Conservation (phyloP, 208 protist species). For the Leishmania gerbilli region DNA sequence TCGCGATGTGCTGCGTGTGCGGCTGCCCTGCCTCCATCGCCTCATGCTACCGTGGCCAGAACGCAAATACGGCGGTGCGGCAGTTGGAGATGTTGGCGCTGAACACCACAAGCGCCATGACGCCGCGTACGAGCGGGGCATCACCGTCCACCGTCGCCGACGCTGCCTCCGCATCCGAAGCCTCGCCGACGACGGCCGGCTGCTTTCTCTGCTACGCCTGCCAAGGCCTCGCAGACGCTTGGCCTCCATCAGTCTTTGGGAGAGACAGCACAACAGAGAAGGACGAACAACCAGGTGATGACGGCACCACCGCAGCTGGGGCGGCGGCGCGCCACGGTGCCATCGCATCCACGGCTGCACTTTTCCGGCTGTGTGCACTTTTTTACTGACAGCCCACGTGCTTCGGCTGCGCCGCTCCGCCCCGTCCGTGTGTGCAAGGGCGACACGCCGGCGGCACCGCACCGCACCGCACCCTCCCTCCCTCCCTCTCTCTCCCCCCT, state of each 20-base stretch:
- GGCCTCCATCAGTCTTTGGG: constrained; percentile 15
- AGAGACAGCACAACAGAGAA: not conserved
- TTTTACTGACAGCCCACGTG: not conserved
- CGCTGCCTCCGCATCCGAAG: not conserved
- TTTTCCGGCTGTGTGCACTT: not conserved
- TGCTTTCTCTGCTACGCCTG: constrained; percentile 32
- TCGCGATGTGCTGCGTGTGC: constrained; percentile 33
- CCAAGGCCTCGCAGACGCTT: constrained; percentile 15
- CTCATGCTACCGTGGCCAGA: not conserved
- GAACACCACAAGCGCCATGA: not conserved
- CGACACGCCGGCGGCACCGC: not conserved
- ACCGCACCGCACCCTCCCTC: not conserved
- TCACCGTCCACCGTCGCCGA: not conserved
- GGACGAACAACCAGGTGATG: no score
- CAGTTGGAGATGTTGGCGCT: not conserved
- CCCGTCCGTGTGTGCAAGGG: not conserved
- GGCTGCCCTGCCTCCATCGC: constrained; percentile 16
- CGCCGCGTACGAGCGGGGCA: no score
- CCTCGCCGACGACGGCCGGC: not conserved
- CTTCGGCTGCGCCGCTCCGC: not conserved
- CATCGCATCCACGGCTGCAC: not conserved
- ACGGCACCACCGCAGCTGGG: not conserved
- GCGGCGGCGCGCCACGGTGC: not conserved
- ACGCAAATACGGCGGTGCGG: not conserved
- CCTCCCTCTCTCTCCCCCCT: not conserved